phyloP scores from a whole-genome alignment of 257 asterid species.

The Petunia secreta region DNA sequence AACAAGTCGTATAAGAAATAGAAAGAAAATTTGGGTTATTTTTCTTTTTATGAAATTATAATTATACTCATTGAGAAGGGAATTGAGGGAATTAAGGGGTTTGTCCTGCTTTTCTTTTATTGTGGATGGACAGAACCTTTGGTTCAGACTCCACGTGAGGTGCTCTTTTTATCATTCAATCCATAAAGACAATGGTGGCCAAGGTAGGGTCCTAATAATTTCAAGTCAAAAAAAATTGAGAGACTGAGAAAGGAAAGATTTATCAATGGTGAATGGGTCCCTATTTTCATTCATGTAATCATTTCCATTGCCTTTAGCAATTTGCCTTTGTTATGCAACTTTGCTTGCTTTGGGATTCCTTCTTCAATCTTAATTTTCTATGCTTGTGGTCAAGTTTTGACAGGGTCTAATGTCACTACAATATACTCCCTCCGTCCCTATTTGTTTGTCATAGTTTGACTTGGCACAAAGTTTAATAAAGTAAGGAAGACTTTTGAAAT shows the following conservation, averaged over 20 bases:
- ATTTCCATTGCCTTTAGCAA: slow-evolving; percentile 13
- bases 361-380: slow-evolving; percentile 4
- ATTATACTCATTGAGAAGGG: background rate
- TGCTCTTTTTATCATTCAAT: slow-evolving; percentile 97
- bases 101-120: slow-evolving; percentile 38
- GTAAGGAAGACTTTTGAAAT: too few relatives aligned
- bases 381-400: background rate
- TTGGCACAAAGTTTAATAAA: too few relatives aligned
- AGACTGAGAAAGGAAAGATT: slow-evolving; percentile 42
- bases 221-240: slow-evolving; percentile 39
- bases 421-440: too few relatives aligned
- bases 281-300: slow-evolving; percentile 23
- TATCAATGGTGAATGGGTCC: slow-evolving; percentile 24
- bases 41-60: slow-evolving; percentile 20
- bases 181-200: slow-evolving; percentile 94
- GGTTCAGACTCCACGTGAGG: slow-evolving; percentile 99
- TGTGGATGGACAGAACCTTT: slow-evolving; percentile 80
- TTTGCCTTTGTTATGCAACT: slow-evolving; percentile 23
- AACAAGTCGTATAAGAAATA: slow-evolving; percentile 33
- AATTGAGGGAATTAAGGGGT: background rate
- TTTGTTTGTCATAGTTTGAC: too few relatives aligned
- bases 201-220: slow-evolving; percentile 75
- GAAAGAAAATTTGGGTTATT: slow-evolving; percentile 20
- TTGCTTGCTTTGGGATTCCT: slow-evolving; percentile 27
- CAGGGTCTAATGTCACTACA: too few relatives aligned